Conservation (phyloP, 441 rosid species). For the Theobroma grandiflorum region DNA sequence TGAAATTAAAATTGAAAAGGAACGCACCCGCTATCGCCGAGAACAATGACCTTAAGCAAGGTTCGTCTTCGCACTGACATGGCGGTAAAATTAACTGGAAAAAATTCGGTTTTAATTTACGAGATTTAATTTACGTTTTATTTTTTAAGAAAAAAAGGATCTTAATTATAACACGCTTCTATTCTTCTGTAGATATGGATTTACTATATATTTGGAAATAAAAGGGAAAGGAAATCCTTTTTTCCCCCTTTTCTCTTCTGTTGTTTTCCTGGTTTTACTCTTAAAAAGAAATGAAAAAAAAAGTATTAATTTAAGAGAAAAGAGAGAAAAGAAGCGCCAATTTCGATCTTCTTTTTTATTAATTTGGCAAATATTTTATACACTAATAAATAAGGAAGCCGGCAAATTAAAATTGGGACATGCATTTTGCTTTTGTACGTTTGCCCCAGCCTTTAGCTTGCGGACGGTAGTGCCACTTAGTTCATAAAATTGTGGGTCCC, state of each 20-base stretch:
- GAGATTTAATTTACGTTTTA: neutral
- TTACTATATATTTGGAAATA: neutral
- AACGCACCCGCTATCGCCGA: constrained; percentile 94
- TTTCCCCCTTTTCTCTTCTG: neutral
- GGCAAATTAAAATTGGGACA: neutral
- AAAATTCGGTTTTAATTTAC: neutral
- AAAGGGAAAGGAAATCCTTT: neutral
- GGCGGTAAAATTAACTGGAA: constrained; percentile 31
- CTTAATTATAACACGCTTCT: neutral
- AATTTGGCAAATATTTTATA: no score
- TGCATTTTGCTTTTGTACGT: no score
- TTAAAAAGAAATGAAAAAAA: no score
- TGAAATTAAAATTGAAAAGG: neutral
- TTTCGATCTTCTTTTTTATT: constrained; percentile 38
- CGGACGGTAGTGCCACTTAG: no score
- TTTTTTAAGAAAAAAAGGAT: neutral
- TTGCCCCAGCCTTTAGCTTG: no score
- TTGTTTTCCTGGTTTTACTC: neutral
- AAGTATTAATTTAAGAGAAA: neutral
- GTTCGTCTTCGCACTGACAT: constrained; percentile 84
- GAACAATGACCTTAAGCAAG: constrained; percentile 94
- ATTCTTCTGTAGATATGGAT: neutral
- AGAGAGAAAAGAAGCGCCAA: constrained; percentile 60
- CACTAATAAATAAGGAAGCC: neutral
- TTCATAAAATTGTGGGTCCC: no score